Base-by-base conservation (phyloP, 1,284 basidiomycete species). In the Exsudoporus floridanus region DNA sequence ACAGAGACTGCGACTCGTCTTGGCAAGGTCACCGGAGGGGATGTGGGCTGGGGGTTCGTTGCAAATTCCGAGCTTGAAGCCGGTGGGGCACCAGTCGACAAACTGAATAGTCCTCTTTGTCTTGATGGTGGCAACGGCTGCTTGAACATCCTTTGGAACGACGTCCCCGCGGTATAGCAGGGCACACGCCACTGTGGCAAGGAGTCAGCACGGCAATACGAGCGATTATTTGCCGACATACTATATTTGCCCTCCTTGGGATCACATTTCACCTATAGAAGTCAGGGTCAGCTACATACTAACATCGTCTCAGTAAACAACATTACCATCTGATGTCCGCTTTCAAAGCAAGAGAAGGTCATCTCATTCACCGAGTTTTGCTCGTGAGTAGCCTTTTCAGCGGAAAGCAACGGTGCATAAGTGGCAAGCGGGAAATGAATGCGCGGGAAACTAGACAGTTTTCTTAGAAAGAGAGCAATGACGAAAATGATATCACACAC, bases 401-500 rank as follows among this genome's bases (percentile, higher is more conserved):
- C 83, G 30, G 93, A 96, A 67, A 98, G 82, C 66, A 99, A 89
- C 47, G 96, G 97, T 1, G 96, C 92, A 72, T 92, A 98, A 54
- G 93, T 95, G 52, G 95, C 94, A 57, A 98, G 83, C 48, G 96
- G 95, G 88, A 98, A 98, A 75, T 99, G 96, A 61, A 98, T 98
- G 73, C 96, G 92, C 52, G 93, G 93, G 87, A 94, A 95, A 45
- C 90, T 92, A 60, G 55, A 53, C 39, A 39, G 35, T 34, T 44
- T 30, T 25, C 45, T 45, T 21, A 49, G 48, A 55, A 47, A 44
- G 41, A 40, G 12, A 23, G 10, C 14, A 36, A 45, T 18, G 41
- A 25, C 10, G 5, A 19, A 40, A 38, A 37, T 2, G 7, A 21
- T 34, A 27, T 46, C 34, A 81, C 89, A 74, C 64, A 91, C 84